Evolutionary conservation across 495 filamentous ascomycete genomes (phyloP).

Genomic region (Penicillium tannophilum): DNA sequence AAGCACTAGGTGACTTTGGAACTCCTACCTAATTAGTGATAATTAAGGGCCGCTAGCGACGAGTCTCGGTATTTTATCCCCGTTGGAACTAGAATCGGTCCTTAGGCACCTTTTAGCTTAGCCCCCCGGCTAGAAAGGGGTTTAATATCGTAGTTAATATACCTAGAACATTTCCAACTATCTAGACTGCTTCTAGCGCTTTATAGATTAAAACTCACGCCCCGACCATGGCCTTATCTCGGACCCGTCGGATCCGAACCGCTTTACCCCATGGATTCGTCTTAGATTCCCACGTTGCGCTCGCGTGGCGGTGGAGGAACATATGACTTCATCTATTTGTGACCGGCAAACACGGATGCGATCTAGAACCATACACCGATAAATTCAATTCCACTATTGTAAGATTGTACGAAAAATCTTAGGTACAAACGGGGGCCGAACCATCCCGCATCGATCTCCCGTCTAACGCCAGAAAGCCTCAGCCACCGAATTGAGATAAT

Average conservation of each 20-base stretch:
- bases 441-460: no score
- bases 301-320: constrained; percentile 3
- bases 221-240: constrained; percentile 1
- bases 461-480: constrained; percentile 27
- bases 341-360: neutral
- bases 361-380: neutral
- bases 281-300: constrained; percentile 3
- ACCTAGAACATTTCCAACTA: neutral
- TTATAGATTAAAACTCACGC: neutral
- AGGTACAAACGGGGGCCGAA: no score
- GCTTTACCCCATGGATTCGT: neutral
- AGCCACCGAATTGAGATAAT: constrained; percentile 35
- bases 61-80: neutral
- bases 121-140: neutral
- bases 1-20: neutral
- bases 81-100: constrained; percentile 1
- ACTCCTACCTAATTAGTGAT: neutral
- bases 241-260: constrained; percentile 15
- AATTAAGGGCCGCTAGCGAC: neutral
- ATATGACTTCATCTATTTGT: constrained; percentile 5
- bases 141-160: neutral
- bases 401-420: neutral
- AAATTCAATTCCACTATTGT: neutral
- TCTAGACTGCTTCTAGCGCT: neutral
- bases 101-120: neutral